Evolutionary conservation across 305 asterid genomes (phyloP).

Genomic region (Coffea humblotiana): DNA sequence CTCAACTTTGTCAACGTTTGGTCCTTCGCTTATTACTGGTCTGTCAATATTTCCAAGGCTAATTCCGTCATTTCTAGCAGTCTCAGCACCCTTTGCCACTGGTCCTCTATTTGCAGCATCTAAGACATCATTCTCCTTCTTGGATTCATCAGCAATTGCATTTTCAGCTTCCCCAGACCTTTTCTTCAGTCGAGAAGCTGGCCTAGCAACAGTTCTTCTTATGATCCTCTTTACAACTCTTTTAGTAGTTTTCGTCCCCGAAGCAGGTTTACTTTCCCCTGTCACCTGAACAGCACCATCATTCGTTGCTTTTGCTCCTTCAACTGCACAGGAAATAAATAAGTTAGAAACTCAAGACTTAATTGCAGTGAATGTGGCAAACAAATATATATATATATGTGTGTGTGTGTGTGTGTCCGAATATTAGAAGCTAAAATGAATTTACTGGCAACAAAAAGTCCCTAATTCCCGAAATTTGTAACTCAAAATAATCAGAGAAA

Average conservation of each 20-base stretch:
- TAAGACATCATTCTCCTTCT: neutral
- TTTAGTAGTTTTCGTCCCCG: slow-evolving; percentile 37
- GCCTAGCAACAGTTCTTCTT: slow-evolving; percentile 33
- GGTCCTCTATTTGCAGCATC: slow-evolving; percentile 5
- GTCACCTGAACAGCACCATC: slow-evolving; percentile 29
- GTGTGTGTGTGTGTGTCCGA: neutral
- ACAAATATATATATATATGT: neutral
- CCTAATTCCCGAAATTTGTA: neutral
- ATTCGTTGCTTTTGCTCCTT: slow-evolving; percentile 26
- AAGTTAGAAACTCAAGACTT: neutral
- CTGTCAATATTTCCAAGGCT: slow-evolving; percentile 5
- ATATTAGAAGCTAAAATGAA: neutral
- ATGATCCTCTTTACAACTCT: slow-evolving; percentile 44
- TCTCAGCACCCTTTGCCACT: slow-evolving; percentile 9
- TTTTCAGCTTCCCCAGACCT: slow-evolving; percentile 30
- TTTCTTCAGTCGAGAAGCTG: slow-evolving; percentile 24
- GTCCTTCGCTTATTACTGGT: slow-evolving; percentile 11
- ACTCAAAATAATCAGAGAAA: neutral
- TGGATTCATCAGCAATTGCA: slow-evolving; percentile 13
- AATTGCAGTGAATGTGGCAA: neutral
- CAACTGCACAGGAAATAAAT: slow-evolving; percentile 26
- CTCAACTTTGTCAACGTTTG: slow-evolving; percentile 18
- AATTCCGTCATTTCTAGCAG: neutral
- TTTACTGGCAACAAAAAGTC: neutral
- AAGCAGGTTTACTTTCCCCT: slow-evolving; percentile 33